Base-by-base conservation (phyloP, 108 stramenopile genomes). In the Licmophora abbreviata region DNA sequence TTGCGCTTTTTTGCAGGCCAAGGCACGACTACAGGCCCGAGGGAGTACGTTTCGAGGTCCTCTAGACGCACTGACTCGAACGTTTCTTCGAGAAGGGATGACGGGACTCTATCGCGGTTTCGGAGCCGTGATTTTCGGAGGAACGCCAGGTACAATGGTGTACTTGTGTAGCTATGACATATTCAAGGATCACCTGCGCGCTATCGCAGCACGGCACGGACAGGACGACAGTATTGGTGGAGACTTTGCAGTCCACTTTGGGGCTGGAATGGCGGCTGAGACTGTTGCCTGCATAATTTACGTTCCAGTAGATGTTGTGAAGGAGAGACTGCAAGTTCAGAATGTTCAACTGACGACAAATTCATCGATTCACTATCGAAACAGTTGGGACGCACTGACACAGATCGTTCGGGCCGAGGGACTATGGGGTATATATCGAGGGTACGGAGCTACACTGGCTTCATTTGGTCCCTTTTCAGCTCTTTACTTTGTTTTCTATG, bases 381-480 rank as follows among this genome's bases (percentile, higher is more conserved):
- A 54, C 26, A 90, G 85, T 46, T 66, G 54, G 59, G 88, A 97
- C 61, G 93, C 93, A 14, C 30, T 97, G 3, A 44, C 54, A 24
- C 71, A 76, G 15, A 93, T 97, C 20, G 0, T 66, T 12, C 58
- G 51, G 51, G 58, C 52, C 0, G 98, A 97, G 64, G 97, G 97
- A 1, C 22, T 94, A 12, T 14, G 52, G 3, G 98, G 96, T 9
- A 66, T 97, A 4, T 99, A 99, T 72, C 80, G 76, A 54, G 94
- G 94, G 7, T 95, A 95, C 64, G 73, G 65, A 7, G 97, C 97
- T 4, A 99, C 98, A 5, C 55, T 99, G 37, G 56, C 69, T 26
- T 95, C 93, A 10, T 99, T 95, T 61, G 98, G 97, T 17, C 88
- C 97, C 10, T 98, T 92, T 66, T 93, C 92, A n/a, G 94, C 92